phyloP scores from a whole-genome alignment of 2,329 filamentous ascomycete genomes.

The Lasiodiplodia gonubiensis region DNA sequence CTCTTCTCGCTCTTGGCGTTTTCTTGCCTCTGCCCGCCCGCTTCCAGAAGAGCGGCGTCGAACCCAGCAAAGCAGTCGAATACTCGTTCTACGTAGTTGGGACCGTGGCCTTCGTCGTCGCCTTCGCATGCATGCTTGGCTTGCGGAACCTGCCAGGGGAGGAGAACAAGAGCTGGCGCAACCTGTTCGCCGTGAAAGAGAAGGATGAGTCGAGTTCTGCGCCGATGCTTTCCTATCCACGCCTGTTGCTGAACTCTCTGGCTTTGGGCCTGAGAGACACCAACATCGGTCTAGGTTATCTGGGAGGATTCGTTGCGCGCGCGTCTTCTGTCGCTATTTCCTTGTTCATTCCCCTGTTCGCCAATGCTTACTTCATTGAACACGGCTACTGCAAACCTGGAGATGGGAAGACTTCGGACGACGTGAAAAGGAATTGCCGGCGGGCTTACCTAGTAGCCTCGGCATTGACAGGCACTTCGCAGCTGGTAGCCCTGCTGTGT shows the following conservation, averaged over 20 bases:
- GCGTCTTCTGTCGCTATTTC: constrained; percentile 95
- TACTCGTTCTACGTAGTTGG: constrained; percentile 90
- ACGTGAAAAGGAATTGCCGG: constrained; percentile 84
- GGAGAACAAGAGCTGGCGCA: constrained; percentile 73
- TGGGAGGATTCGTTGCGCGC: constrained; percentile 88
- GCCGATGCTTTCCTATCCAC: constrained; percentile 62
- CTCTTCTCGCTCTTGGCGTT: constrained; percentile 77
- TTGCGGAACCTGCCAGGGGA: constrained; percentile 73
- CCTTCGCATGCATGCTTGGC: constrained; percentile 78
- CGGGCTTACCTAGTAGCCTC: constrained; percentile 87
- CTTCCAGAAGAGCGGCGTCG: constrained; percentile 75
- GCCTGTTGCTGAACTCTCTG: constrained; percentile 50
- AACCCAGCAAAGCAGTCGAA: constrained; percentile 74
- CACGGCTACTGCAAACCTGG: constrained; percentile 74
- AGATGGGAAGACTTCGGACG: constrained; percentile 51
- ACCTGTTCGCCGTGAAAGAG: constrained; percentile 42
- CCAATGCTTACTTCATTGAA: constrained; percentile 87
- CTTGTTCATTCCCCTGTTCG: constrained; percentile 89
- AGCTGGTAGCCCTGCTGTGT: constrained; percentile 81
- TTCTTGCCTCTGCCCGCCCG: constrained; percentile 87
- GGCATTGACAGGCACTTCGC: constrained; percentile 85
- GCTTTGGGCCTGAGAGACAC: constrained; percentile 74
- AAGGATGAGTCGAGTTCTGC: constrained; percentile 26
- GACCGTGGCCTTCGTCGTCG: constrained; percentile 71
- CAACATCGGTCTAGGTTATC: constrained; percentile 83